Base-by-base conservation (phyloP, 805 yeast species). In the Yarrowia sp. region DNA sequence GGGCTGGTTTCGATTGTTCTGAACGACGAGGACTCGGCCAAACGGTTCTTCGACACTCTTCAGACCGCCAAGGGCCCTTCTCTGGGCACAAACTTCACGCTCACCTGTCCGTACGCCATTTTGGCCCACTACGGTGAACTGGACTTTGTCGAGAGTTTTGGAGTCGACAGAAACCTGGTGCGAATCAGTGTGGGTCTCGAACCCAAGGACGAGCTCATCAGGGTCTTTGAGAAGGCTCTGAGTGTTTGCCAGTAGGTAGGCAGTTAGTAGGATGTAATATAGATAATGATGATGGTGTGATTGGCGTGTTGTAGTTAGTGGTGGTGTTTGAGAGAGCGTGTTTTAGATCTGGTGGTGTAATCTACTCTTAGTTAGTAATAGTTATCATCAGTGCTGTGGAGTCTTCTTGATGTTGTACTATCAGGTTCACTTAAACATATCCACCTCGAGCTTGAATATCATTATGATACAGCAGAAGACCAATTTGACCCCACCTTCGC, bases 171-270 rank as follows among this genome's bases (percentile, higher is more conserved):
- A 69, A 84, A 88, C 74, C 79, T 93, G 70, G 87, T 93, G 58
- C 82, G 98, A 75, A 83, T 93, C 67, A 89, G 96, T 76, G 84
- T 93, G 68, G 98, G 98, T 0, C 80, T 92, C 64, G 98, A 93
- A 76, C 91, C 88, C 55, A 81, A 83, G 47, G 82, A 81, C 2
- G 87, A 85, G 50, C 81, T 93, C 70, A 70, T 85, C 10, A 74
- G 75, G 2, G 81, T 80, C 1, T 80, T 90, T 72, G 76, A 81
- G 68, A 76, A 79, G 13, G 91, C 91, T 10, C 79, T 90, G 65
- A 42, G 36, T 14, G 64, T 55, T 9, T 55, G 63, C 6, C 33
- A 52, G 33, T 52, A 50, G n/a, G 7, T 13, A 43, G 24, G 9
- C 17, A 5, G n/a, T n/a, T n/a, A 9, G 19, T 17, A 44, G 49